Evolutionary conservation across 2,329 filamentous ascomycete genomes (phyloP), one percentile per base, ranked within the genome.

Genomic region (Aspergillus intermedius): DNA sequence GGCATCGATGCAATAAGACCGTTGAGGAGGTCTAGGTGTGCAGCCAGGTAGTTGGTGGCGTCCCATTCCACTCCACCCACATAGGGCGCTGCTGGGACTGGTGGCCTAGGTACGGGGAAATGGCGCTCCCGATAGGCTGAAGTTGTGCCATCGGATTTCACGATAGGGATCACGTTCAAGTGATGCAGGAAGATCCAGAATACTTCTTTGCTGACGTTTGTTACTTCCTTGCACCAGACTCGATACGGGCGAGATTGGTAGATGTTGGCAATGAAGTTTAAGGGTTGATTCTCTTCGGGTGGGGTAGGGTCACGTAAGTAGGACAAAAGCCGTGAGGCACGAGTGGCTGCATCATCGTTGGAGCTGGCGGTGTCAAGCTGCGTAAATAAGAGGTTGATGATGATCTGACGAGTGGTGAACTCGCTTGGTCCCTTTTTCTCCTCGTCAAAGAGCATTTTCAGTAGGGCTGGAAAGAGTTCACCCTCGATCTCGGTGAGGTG

Each of bases 141-240:
- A 42, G 58, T 54, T 48, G 62, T 22, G 28, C 67, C 61, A 4
- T 65, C 63, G 21, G 62, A 55, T 42, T 69, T 61, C 46, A 63
- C 53, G 48, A 71, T 58, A 28, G 88, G 79, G 34, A 97, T 80
- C 42, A 96, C 84, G 60, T 97, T 97, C 49, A 95, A 77, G 58
- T 95, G 87, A 69, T 97, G 91, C 47, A 97, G 77, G 73, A 97
- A 98, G 65, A 97, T 97, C 91, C 91, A 98, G 66, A 98, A 98
- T 23, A 97, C 91, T 67, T 98, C 91, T 68, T 96, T 96, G 39
- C 91, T 95, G 43, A 97, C 91, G 60, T 87, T 91, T 51, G 85
- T 84, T 15, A 91, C 83, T 70, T 98, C 93, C 68, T 91, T 93
- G 71, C 86, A 89, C 91, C 91, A 98, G 2, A 95, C 81, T 30